Conservation (phyloP, 1,139 yeast genomes). For the Yamadazyma songkhlaensis region DNA sequence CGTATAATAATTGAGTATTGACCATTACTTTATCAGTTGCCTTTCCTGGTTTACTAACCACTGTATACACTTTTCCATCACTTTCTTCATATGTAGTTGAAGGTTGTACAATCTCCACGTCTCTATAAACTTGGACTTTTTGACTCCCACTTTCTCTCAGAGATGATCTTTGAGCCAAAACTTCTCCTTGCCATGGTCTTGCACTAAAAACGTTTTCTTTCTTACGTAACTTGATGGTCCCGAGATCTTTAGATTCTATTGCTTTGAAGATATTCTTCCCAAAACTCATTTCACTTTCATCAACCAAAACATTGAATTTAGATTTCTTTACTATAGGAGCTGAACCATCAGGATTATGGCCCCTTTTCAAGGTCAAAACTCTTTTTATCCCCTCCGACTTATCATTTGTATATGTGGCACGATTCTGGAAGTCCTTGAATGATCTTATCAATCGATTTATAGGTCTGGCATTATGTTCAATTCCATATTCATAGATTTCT, state of each 20-base stretch:
- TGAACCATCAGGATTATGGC: constrained; percentile 14
- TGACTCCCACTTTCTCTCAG: constrained; percentile 1
- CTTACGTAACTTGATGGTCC: constrained; percentile 46
- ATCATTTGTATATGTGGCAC: constrained; percentile 18
- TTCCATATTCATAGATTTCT: constrained; percentile 61
- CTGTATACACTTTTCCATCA: constrained; percentile 23
- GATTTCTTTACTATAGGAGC: constrained; percentile 17
- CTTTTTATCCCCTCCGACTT: constrained; percentile 14
- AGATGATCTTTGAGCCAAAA: constrained; percentile 35
- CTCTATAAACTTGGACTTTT: constrained; percentile 20
- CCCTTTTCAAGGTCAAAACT: constrained; percentile 26
- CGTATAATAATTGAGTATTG: constrained; percentile 56
- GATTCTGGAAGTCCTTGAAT: constrained; percentile 43
- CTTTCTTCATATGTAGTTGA: constrained; percentile 3
- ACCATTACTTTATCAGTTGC: constrained; percentile 62
- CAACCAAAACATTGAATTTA: constrained; percentile 31
- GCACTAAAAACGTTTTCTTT: constrained; percentile 66
- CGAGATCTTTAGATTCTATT: constrained; percentile 35
- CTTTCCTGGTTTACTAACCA: constrained; percentile 56
- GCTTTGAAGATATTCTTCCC: constrained; percentile 26
- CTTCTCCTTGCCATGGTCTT: constrained; percentile 69
- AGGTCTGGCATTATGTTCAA: constrained; percentile 65
- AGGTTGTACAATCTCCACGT: constrained; percentile 6
- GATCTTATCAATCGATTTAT: constrained; percentile 48
- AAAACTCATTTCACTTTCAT: constrained; percentile 23